Percentiles rank a stretch among this genome's conserved stretches.
phyloP scores from a whole-genome alignment of 1,284 basidiomycete species.

The Trichosporon coremiiforme region DNA sequence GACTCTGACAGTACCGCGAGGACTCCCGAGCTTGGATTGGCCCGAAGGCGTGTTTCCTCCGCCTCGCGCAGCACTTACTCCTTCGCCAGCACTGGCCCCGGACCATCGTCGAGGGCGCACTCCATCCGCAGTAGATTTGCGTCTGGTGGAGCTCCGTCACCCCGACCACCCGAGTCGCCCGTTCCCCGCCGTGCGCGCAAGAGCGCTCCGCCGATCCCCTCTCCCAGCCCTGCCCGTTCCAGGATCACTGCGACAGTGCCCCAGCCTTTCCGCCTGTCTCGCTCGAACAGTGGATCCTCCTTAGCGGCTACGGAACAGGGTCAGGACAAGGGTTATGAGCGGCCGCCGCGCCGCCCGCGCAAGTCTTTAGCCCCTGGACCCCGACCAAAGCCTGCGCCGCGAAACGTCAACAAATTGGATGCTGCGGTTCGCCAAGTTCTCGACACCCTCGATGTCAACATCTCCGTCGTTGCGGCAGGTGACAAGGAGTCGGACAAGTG shows the following conservation, averaged over 20 bases:
- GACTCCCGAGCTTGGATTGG: not conserved
- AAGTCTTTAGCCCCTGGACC: not conserved
- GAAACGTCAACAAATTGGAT: conserved; percentile 78
- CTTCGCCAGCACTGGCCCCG: conserved; percentile 1
- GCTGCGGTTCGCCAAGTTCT: conserved; percentile 87
- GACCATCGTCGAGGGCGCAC: conserved; percentile 11
- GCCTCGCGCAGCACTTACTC: conserved; percentile 11
- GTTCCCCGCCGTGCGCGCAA: not conserved
- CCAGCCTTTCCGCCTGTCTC: conserved; percentile 26
- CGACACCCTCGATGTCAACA: conserved; percentile 76
- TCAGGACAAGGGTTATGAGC: not conserved
- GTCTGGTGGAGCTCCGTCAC: not conserved
- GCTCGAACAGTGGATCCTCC: conserved; percentile 13
- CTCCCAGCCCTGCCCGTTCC: not conserved
- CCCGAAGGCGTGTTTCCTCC: conserved; percentile 4
- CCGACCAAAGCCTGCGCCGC: conserved; percentile 35
- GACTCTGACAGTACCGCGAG: not conserved
- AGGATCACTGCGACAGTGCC: conserved; percentile 25
- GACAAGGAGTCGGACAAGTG: conserved; percentile 56
- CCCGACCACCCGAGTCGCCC: not conserved
- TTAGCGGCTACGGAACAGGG: not conserved
- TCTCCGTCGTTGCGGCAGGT: conserved; percentile 75
- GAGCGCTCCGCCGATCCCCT: not conserved
- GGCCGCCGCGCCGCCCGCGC: conserved; percentile 6
- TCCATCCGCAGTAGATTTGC: not conserved